Evolutionary conservation across 768 basidiomycete species (phyloP).

Genomic region (Rhizopogon roseolus): DNA sequence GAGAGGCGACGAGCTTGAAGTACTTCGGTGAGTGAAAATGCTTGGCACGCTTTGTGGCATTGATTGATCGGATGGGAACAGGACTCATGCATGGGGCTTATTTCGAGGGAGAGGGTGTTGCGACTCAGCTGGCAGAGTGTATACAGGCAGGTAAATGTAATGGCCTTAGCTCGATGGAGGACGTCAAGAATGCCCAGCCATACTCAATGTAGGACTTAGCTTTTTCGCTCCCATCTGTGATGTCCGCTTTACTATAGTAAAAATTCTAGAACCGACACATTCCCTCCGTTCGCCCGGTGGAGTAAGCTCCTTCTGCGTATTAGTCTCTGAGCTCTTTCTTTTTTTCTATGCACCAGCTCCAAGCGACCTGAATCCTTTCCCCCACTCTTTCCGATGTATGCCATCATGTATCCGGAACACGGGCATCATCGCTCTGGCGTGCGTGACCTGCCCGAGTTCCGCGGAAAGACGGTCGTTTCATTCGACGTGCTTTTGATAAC

Average conservation of each 20-base stretch:
- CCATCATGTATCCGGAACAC: too few species aligned
- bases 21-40: constrained; percentile 46
- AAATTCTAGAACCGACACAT: constrained; percentile 60
- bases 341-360: constrained; percentile 4
- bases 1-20: constrained; percentile 53
- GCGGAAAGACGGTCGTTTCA: too few species aligned
- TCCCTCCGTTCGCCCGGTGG: constrained; percentile 54
- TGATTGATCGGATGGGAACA: constrained; percentile 11
- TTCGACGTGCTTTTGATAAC: too few species aligned
- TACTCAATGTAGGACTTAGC: too few species aligned
- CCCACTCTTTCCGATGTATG: constrained; percentile 82
- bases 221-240: background rate
- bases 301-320: background rate
- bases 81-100: constrained; percentile 59
- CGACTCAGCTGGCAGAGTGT: too few species aligned
- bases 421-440: constrained; percentile 94
- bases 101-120: constrained; percentile 36
- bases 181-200: too few species aligned
- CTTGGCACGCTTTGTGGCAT: too few species aligned
- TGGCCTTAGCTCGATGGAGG: too few species aligned
- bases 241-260: constrained; percentile 39
- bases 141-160: too few species aligned
- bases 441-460: constrained; percentile 61
- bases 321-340: constrained; percentile 9
- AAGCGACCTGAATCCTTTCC: constrained; percentile 35